phyloP scores from a whole-genome alignment of 2,329 filamentous ascomycete species.

The Talaromyces sp. region DNA sequence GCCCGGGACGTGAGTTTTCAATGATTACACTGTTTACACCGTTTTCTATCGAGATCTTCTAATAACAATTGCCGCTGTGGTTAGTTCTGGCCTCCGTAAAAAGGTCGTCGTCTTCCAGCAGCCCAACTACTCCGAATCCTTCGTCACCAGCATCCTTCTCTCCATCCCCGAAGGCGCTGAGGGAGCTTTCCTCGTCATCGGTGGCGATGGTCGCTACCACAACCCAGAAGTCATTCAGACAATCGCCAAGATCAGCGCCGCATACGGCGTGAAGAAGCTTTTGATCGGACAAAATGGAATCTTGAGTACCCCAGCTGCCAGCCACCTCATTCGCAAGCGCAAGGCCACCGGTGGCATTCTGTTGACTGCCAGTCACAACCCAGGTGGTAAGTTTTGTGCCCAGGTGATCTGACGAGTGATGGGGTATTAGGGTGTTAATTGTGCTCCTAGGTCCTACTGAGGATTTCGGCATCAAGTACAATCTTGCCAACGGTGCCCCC shows the following conservation, averaged over 20 bases:
- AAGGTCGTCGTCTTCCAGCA: conserved; percentile 98
- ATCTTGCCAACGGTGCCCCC: conserved; percentile 90
- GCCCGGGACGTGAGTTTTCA: conserved; percentile 82
- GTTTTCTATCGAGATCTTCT: neutral
- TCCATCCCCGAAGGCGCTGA: conserved; percentile 93
- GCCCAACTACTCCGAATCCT: conserved; percentile 91
- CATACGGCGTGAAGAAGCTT: conserved; percentile 98
- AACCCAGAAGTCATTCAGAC: conserved; percentile 95
- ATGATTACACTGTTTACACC: neutral
- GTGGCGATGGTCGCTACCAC: conserved; percentile 93
- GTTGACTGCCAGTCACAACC: conserved; percentile 95
- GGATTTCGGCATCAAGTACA: conserved; percentile 99
- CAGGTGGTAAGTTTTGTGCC: conserved; percentile 64
- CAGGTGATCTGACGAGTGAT: neutral
- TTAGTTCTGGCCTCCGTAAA: conserved; percentile 87
- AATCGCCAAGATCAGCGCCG: conserved; percentile 94
- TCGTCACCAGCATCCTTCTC: conserved; percentile 86
- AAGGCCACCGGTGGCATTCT: conserved; percentile 95
- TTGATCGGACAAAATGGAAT: conserved; percentile 95
- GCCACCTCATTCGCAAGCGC: conserved; percentile 89
- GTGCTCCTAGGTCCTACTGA: conserved; percentile 66
- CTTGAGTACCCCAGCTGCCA: conserved; percentile 90
- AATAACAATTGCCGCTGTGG: neutral
- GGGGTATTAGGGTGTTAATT: neutral
- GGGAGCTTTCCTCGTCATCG: conserved; percentile 87